Conservation (phyloP, 2,329 filamentous ascomycete genomes). For the Penicillium crustosum region DNA sequence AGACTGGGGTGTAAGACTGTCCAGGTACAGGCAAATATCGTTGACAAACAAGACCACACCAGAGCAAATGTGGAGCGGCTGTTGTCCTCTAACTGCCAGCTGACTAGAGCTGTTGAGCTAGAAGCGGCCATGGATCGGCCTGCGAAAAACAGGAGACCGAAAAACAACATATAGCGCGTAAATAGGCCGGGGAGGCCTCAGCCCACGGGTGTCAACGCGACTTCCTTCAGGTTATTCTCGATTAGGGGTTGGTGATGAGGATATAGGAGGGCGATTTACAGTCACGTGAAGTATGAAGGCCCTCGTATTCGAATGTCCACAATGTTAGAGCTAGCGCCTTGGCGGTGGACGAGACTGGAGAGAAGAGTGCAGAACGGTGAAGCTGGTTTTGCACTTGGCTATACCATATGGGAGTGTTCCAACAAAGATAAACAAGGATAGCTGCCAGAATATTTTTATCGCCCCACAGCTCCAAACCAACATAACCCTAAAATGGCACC, state of each 20-base stretch:
- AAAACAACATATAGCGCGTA: neutral
- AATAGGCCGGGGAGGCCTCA: neutral
- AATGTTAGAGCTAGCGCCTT: neutral
- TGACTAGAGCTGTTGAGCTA: neutral
- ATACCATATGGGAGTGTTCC: neutral
- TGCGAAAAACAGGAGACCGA: no score
- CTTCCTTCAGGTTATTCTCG: neutral
- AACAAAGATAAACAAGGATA: neutral
- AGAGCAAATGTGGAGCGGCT: neutral
- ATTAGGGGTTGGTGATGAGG: neutral
- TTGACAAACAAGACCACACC: neutral
- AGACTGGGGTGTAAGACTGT: neutral
- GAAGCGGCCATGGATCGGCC: no score
- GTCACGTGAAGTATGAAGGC: neutral
- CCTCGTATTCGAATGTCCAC: neutral
- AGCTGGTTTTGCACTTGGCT: neutral
- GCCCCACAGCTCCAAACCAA: slow-evolving; percentile 48
- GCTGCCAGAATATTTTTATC: neutral
- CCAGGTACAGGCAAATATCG: neutral
- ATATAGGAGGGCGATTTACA: neutral
- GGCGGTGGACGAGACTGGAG: neutral
- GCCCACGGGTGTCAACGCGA: neutral
- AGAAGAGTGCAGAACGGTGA: neutral
- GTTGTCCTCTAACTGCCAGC: neutral
- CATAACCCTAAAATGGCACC: slow-evolving; percentile 51